phyloP scores from a whole-genome alignment of 2,329 filamentous ascomycete genomes.

The Penicillium nordicum region DNA sequence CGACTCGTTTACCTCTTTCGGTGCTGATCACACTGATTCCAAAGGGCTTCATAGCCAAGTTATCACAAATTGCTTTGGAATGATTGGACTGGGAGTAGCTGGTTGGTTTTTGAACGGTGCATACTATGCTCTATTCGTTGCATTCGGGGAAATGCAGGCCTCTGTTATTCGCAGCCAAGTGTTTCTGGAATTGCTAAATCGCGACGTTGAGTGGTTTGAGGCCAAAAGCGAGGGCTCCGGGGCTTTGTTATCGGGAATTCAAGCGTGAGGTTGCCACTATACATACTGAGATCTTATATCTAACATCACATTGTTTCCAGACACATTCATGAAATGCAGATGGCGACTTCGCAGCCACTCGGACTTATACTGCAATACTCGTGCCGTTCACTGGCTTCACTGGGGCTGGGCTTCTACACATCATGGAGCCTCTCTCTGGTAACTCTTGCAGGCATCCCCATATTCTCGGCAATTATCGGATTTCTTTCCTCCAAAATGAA shows the following conservation, averaged over 20 bases:
- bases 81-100: conserved; percentile 61
- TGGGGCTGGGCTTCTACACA: conserved; percentile 70
- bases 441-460: conserved; percentile 68
- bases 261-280: conserved; percentile 60
- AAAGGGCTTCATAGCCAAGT: conserved; percentile 55
- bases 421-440: conserved; percentile 84
- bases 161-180: conserved; percentile 60
- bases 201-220: conserved; percentile 82
- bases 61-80: conserved; percentile 58
- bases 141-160: conserved; percentile 79
- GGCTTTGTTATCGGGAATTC: conserved; percentile 67
- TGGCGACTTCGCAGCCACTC: conserved; percentile 74
- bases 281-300: not conserved
- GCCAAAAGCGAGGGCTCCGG: conserved; percentile 65
- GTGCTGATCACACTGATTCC: conserved; percentile 51
- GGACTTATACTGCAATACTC: conserved; percentile 65
- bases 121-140: conserved; percentile 68
- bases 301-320: conserved; percentile 44
- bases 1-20: conserved; percentile 65
- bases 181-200: conserved; percentile 66
- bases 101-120: conserved; percentile 66
- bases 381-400: conserved; percentile 61
- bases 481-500: conserved; percentile 61
- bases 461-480: conserved; percentile 60
- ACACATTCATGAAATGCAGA: conserved; percentile 76